Evolutionary conservation across 2,329 filamentous ascomycete species (phyloP).

Genomic region (Cladosporium sp.): DNA sequence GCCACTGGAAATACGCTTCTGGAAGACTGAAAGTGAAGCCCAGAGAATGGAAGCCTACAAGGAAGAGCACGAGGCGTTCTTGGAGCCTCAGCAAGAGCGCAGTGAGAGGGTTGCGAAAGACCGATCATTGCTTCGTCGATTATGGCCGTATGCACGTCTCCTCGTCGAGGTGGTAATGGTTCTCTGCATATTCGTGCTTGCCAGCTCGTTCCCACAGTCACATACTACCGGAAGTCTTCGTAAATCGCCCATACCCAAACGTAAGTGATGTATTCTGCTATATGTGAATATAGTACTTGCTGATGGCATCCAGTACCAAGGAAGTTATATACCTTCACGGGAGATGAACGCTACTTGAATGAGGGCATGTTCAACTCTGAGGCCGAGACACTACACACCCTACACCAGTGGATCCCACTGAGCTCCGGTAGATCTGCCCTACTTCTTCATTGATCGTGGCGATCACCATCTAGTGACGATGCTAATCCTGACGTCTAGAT

Average conservation of each 20-base stretch:
- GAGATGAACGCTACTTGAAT: constrained; percentile 9
- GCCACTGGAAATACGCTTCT: background rate
- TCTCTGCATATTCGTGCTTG: constrained; percentile 5
- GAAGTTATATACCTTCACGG: constrained; percentile 9
- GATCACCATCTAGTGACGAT: background rate
- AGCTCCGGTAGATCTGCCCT: constrained; percentile 7
- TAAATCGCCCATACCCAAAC: constrained; percentile 4
- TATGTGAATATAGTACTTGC: background rate
- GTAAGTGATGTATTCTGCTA: background rate
- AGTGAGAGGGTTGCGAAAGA: background rate
- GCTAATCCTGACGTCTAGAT: background rate
- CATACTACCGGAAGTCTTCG: background rate
- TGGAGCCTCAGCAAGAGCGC: background rate
- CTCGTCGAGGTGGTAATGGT: constrained; percentile 7
- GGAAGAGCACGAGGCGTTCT: background rate
- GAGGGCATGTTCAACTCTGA: constrained; percentile 11
- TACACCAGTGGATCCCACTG: constrained; percentile 12
- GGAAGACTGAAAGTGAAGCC: background rate
- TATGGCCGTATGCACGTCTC: constrained; percentile 4
- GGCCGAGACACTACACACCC: constrained; percentile 3
- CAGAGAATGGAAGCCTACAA: background rate
- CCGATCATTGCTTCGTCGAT: background rate
- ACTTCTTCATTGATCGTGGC: too few species aligned
- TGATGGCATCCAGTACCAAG: background rate
- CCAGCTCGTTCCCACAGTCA: background rate